These are phyloP conservation scores for Gnomoniopsis sp. DNA, from an alignment of 2,329 filamentous ascomycete species.

Conservation along the genomic window DNA sequence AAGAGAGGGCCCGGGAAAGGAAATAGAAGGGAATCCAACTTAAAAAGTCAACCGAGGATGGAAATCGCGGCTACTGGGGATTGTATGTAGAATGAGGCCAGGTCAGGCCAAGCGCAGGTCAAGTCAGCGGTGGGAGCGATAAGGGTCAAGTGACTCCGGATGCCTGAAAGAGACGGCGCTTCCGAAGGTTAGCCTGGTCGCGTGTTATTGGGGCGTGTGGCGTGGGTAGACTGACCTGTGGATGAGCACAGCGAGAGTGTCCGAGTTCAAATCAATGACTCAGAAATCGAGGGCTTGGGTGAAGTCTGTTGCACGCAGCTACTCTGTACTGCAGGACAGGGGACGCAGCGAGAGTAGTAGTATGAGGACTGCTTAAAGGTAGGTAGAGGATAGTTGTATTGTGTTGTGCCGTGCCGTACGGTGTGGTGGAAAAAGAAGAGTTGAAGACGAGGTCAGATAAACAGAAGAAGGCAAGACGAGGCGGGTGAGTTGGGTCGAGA, in stretches of 20 bases:
- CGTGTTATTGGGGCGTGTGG: not conserved
- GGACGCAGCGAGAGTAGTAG: constrained; percentile 2
- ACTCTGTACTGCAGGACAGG: not conserved
- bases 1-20: not conserved
- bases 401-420: not conserved
- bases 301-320: not conserved
- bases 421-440: constrained; percentile 14
- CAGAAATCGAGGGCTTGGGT: constrained; percentile 20
- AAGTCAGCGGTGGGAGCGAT: constrained; percentile 3
- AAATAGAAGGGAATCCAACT: not conserved
- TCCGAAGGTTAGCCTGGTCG: not conserved
- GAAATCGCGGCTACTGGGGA: not conserved
- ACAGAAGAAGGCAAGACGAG: too few relatives aligned
- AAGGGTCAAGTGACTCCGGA: not conserved
- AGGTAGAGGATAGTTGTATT: too few relatives aligned
- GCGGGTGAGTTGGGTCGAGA: too few relatives aligned
- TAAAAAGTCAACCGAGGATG: not conserved
- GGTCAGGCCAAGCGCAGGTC: not conserved
- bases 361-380: too few relatives aligned
- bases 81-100: not conserved
- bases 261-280: constrained; percentile 30
- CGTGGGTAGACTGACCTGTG: not conserved
- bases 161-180: not conserved
- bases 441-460: not conserved
- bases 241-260: constrained; percentile 21